Base-by-base conservation (phyloP, 441 rosid genomes). In the Geranium incanum region DNA sequence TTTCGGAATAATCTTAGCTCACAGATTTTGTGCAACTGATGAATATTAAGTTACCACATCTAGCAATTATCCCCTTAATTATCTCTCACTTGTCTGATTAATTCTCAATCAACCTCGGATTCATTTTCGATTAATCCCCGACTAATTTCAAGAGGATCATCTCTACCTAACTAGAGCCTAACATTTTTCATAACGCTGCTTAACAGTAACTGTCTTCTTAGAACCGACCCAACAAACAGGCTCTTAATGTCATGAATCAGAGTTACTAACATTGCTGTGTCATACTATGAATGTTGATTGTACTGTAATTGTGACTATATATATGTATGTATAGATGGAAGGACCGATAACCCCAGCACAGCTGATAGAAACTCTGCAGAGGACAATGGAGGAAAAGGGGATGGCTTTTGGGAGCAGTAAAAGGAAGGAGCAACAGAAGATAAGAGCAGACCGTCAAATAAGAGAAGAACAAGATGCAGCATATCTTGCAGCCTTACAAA, bases 361-460 rank as follows among this genome's bases (percentile, higher is more conserved):
- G 74, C 60, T 88, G 64, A 85, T 88, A 65, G 90, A 85, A 80
- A 83, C 83, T 65, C 81, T 86, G 64, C 88, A 82, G 79, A 83
- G 87, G 78, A 86, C 86, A 59, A 48, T 84, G 36, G 89, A 88
- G 72, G 91, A 87, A 75, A 84, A 85, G 74, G 89, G 91, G 39
- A 2, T 15, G 50, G 89, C 91, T 52, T 85, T 85, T 67, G 76
- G 84, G 1, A 45, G 77, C 48, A 13, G 59, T 50, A 50, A 50
- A 50, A 13, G 59, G 16, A 78, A 63, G 66, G 78, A 77, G 81
- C 78, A 83, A 67, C 84, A 75, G 48, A 83, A 77, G 71, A 68
- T 82, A 39, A 77, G 81, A 80, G 84, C 82, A 0, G 81, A 86
- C 73, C 88, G 84, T 33, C 75, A 21, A 70, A 70, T 84, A 16